These are phyloP conservation scores for Croton setiger DNA, from an alignment of 441 rosid genomes.

Conservation along the genomic window DNA sequence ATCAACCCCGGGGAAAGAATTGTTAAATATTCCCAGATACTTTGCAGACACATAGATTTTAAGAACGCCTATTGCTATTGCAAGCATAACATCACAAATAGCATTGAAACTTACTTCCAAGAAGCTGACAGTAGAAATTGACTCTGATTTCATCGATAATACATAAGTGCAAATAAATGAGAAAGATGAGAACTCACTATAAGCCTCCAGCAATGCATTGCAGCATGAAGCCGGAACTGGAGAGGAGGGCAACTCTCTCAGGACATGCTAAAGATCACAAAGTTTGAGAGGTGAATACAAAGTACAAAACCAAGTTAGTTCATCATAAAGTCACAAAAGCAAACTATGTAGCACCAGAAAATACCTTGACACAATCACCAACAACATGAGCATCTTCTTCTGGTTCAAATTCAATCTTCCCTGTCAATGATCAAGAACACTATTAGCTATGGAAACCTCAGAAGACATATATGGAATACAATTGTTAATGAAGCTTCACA, in stretches of 20 bases:
- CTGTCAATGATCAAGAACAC: slow-evolving; percentile 35
- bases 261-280: slow-evolving; percentile 69
- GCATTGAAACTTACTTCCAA: background rate
- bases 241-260: slow-evolving; percentile 96
- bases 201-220: slow-evolving; percentile 93
- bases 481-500: background rate
- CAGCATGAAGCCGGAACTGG: slow-evolving; percentile 99
- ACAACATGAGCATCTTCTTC: slow-evolving; percentile 98
- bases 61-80: background rate
- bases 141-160: background rate
- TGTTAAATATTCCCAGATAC: background rate
- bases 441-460: slow-evolving; percentile 20
- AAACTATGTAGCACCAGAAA: slow-evolving; percentile 20
- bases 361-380: slow-evolving; percentile 98
- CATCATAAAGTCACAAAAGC: slow-evolving; percentile 21
- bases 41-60: background rate
- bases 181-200: slow-evolving; percentile 52
- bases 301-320: slow-evolving; percentile 21
- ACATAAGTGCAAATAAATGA: background rate
- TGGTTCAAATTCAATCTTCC: slow-evolving; percentile 74
- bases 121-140: background rate
- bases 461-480: slow-evolving; percentile 14
- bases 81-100: slow-evolving; percentile 8
- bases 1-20: background rate
- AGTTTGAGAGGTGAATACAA: slow-evolving; percentile 19